Conservation (phyloP, 768 basidiomycete species). For the Mycena galopus region DNA sequence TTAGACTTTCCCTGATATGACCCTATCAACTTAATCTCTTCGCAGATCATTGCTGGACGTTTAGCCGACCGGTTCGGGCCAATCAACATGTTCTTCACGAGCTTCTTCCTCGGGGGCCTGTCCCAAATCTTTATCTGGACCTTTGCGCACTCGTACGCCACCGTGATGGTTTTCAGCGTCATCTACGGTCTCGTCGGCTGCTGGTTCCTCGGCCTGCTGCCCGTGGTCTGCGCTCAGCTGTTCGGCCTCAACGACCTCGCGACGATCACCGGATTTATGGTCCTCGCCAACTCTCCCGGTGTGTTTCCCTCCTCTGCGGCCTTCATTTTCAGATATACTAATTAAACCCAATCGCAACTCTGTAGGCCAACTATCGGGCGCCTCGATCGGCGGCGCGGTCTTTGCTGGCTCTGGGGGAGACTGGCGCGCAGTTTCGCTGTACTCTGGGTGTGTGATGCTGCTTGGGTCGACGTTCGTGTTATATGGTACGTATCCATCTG, state of each 20-base stretch:
- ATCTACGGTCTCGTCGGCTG: conserved; percentile 52
- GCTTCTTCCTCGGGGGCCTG: conserved; percentile 49
- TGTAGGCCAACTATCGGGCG: conserved; percentile 47
- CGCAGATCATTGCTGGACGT: conserved; percentile 50
- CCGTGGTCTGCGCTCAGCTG: conserved; percentile 47
- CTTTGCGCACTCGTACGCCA: conserved; percentile 47
- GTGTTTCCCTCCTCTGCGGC: neutral
- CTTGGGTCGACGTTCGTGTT: conserved; percentile 45
- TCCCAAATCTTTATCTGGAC: conserved; percentile 56
- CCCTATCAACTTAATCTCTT: neutral
- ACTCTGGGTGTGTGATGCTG: conserved; percentile 46
- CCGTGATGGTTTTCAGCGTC: conserved; percentile 47
- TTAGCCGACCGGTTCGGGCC: conserved; percentile 54
- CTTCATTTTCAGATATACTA: too few relatives aligned
- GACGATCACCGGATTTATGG: conserved; percentile 43
- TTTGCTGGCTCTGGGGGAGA: conserved; percentile 44
- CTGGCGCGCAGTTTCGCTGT: conserved; percentile 48
- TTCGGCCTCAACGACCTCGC: conserved; percentile 42
- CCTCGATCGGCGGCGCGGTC: conserved; percentile 49
- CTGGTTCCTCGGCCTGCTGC: conserved; percentile 49
- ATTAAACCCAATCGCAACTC: neutral
- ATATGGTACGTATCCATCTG: conserved; percentile 41
- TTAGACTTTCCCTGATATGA: neutral
- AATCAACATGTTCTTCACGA: conserved; percentile 54
- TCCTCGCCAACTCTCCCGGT: conserved; percentile 41